phyloP scores from a whole-genome alignment of 495 filamentous ascomycete species.

The Xylaria castorea region DNA sequence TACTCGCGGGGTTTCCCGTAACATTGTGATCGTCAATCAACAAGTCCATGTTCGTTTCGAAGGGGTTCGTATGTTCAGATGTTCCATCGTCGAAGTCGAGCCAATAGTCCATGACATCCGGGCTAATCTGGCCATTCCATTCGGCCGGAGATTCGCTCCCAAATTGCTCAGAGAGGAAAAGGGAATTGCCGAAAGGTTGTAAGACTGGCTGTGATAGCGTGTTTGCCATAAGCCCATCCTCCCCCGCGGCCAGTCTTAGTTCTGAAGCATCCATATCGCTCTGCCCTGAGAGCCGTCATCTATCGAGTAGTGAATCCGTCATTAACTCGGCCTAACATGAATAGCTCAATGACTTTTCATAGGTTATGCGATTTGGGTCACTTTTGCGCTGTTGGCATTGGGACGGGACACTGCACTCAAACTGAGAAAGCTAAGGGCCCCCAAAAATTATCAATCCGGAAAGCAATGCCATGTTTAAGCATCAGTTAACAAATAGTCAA shows the following conservation, averaged over 20 bases:
- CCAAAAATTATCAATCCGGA: not conserved
- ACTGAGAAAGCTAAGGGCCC: not conserved
- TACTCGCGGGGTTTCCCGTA: not conserved
- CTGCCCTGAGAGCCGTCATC: not conserved
- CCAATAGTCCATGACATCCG: not conserved
- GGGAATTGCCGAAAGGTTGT: not conserved
- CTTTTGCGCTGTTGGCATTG: not conserved
- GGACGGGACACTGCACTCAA: not conserved
- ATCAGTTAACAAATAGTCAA: not conserved
- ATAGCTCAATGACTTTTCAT: not conserved
- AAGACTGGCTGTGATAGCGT: not conserved
- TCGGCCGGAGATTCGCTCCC: not conserved
- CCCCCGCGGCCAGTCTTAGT: not conserved
- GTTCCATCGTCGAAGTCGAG: not conserved
- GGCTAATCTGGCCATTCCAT: not conserved
- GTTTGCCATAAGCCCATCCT: not conserved
- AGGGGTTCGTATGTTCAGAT: too few species aligned
- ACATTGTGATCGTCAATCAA: not conserved
- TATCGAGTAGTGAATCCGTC: not conserved
- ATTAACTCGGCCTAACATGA: not conserved
- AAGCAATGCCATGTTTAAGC: not conserved
- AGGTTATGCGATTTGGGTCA: not conserved
- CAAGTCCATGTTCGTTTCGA: not conserved
- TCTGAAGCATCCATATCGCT: not conserved
- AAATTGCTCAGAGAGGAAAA: not conserved